phyloP scores from a whole-genome alignment of 306 rosid species.

The Biancaea sappan region DNA sequence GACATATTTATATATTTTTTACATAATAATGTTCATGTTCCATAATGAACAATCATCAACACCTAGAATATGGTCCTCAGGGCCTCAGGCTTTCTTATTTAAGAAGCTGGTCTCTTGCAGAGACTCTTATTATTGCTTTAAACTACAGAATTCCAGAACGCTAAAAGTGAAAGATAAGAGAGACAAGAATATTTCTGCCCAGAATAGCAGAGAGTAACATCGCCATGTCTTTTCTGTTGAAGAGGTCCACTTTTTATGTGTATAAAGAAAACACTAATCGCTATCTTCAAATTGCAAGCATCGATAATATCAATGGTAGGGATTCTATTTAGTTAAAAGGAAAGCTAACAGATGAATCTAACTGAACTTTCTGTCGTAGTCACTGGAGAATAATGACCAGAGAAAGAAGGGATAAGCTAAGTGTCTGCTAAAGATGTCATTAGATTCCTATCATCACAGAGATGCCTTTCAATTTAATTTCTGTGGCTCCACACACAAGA shows the following conservation, averaged over 20 bases:
- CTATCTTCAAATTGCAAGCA: neutral
- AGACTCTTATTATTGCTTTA: too few species aligned
- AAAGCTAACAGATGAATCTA: constrained; percentile 29
- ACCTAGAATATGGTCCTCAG: too few species aligned
- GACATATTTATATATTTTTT: too few species aligned
- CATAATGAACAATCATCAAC: too few species aligned
- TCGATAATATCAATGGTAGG: constrained; percentile 10
- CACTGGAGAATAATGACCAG: constrained; percentile 29
- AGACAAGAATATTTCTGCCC: neutral
- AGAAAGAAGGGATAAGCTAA: constrained; percentile 11
- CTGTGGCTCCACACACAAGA: neutral
- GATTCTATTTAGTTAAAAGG: neutral
- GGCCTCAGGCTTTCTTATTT: too few species aligned
- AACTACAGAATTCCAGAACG: neutral
- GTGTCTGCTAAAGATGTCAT: constrained; percentile 8
- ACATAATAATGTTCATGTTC: too few species aligned
- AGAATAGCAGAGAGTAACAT: constrained; percentile 17
- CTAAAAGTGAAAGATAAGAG: neutral
- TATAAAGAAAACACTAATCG: neutral
- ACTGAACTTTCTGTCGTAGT: constrained; percentile 25
- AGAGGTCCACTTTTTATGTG: constrained; percentile 5
- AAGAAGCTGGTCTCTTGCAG: too few species aligned
- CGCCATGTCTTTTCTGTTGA: neutral
- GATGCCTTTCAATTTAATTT: constrained; percentile 24
- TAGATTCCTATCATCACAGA: constrained; percentile 1